phyloP scores from a whole-genome alignment of 345 rosid genomes.

The Trapa bicornis region DNA sequence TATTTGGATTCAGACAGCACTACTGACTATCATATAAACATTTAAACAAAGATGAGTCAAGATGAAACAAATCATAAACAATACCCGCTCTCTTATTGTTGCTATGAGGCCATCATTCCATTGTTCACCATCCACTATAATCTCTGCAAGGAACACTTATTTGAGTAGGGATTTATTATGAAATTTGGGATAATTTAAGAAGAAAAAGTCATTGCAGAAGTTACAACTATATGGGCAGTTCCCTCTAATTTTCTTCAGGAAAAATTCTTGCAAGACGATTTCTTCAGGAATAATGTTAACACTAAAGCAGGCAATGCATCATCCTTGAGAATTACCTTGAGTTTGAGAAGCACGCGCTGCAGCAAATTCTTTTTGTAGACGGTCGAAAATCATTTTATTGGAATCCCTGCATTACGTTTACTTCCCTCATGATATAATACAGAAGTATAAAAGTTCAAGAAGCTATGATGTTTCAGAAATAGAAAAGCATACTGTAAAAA shows the following conservation, averaged over 20 bases:
- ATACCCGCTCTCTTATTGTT: slow-evolving; percentile 87
- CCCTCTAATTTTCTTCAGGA: background rate
- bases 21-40: background rate
- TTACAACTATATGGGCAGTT: background rate
- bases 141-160: slow-evolving; percentile 32
- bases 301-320: background rate
- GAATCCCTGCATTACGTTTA: slow-evolving; percentile 55
- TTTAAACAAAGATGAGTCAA: background rate
- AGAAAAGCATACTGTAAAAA: no score
- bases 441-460: background rate
- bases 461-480: background rate
- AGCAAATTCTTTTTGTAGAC: slow-evolving; percentile 80
- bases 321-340: background rate
- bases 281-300: background rate
- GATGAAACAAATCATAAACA: slow-evolving; percentile 2
- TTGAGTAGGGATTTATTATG: background rate
- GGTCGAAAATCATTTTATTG: slow-evolving; percentile 76
- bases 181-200: background rate
- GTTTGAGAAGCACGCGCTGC: slow-evolving; percentile 33
- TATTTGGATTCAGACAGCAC: background rate
- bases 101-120: slow-evolving; percentile 95
- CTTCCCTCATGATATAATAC: background rate
- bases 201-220: background rate
- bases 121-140: slow-evolving; percentile 63
- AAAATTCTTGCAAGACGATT: background rate